Evolutionary conservation across 352 stramenopile genomes (phyloP).

Genomic region (Pythium aristosporum): DNA sequence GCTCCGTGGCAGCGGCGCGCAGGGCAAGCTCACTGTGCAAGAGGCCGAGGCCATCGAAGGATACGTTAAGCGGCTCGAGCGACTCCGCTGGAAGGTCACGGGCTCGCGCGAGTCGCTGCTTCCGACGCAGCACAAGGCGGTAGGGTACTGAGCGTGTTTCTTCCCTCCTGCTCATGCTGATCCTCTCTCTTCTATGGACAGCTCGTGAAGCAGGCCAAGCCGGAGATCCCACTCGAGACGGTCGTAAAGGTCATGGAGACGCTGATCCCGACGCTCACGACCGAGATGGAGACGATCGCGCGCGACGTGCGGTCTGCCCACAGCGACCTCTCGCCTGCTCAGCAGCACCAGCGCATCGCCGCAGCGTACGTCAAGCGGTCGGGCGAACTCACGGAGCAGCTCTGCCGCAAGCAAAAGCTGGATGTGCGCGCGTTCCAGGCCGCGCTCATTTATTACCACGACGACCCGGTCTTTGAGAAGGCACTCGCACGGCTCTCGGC

Average conservation of each 20-base stretch:
- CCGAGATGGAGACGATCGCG: conserved; percentile 72
- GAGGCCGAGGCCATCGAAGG: conserved; percentile 72
- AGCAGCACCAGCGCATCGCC: conserved; percentile 58
- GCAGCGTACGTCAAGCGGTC: conserved; percentile 69
- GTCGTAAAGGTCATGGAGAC: conserved; percentile 70
- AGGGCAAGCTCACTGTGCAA: conserved; percentile 55
- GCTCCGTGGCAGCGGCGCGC: conserved; percentile 43
- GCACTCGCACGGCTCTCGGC: conserved; percentile 54
- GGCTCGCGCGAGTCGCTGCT: conserved; percentile 75
- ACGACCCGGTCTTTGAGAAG: conserved; percentile 65
- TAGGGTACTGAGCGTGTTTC: conserved; percentile 5
- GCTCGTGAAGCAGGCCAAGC: conserved; percentile 60
- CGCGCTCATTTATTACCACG: conserved; percentile 79
- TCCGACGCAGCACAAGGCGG: conserved; percentile 42
- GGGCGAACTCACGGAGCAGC: conserved; percentile 49
- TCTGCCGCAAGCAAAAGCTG: conserved; percentile 51
- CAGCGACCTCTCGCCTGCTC: conserved; percentile 25
- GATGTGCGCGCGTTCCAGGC: conserved; percentile 70
- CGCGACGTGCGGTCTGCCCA: conserved; percentile 34
- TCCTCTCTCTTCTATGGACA: conserved; percentile 5
- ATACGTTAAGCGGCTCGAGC: conserved; percentile 68
- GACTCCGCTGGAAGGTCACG: conserved; percentile 78
- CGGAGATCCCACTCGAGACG: conserved; percentile 52
- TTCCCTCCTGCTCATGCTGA: too few relatives aligned
- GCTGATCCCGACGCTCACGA: conserved; percentile 67